phyloP scores from a whole-genome alignment of 108 stramenopile genomes.

The Nannochloropsis gaditana region DNA sequence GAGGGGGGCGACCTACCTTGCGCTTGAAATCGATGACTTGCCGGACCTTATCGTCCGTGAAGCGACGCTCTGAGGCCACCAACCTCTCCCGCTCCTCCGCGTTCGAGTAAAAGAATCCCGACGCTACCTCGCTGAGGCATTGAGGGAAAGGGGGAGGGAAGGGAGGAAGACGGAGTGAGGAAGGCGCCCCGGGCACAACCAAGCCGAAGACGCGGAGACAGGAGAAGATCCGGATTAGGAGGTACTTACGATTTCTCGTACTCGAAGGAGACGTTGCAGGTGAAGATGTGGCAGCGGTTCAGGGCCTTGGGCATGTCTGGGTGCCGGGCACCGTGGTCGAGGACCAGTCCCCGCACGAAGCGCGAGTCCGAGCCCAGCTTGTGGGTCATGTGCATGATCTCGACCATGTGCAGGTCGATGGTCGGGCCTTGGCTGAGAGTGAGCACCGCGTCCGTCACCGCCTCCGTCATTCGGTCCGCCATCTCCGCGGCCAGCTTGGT shows the following conservation, averaged over 20 bases:
- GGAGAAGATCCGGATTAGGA: background rate
- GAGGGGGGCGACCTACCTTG: background rate
- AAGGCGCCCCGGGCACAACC: too few relatives aligned
- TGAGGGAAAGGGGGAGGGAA: background rate
- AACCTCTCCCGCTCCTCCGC: conserved; percentile 96
- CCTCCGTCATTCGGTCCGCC: conserved; percentile 67
- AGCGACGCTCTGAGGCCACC: conserved; percentile 91
- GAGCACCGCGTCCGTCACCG: conserved; percentile 79
- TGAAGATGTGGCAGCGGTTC: conserved; percentile 82
- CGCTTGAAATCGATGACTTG: conserved; percentile 94
- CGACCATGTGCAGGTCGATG: conserved; percentile 90
- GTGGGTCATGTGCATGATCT: conserved; percentile 93
- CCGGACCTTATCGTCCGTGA: conserved; percentile 91
- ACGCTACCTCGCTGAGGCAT: conserved; percentile 65
- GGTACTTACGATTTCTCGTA: conserved; percentile 84
- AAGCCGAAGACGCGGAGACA: background rate
- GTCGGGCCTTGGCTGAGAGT: conserved; percentile 36
- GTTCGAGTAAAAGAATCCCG: conserved; percentile 84
- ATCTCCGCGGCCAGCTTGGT: conserved; percentile 88
- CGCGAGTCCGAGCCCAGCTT: conserved; percentile 65
- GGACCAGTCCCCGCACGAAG: conserved; percentile 85
- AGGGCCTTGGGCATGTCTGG: conserved; percentile 95
- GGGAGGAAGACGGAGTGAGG: background rate
- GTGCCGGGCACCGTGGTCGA: conserved; percentile 98
- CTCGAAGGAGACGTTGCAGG: conserved; percentile 94